These are phyloP conservation scores for Schizosaccharomyces octosporus DNA, from an alignment of 805 yeast species.

Conservation along the genomic window DNA sequence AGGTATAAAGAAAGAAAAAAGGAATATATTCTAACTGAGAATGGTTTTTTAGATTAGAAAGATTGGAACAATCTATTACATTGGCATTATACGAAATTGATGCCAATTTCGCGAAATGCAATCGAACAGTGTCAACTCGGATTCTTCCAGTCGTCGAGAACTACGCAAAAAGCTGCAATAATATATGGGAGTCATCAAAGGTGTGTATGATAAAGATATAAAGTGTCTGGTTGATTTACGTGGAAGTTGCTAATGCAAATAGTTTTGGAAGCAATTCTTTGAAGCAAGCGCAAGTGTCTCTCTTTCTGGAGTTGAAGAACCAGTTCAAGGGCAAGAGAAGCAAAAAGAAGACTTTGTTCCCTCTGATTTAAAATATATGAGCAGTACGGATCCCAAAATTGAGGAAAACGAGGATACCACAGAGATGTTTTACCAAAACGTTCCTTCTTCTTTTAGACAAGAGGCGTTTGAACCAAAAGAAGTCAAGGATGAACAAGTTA, in stretches of 20 bases:
- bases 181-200: constrained; percentile 26
- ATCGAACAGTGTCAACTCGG: constrained; percentile 38
- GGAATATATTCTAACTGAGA: no score
- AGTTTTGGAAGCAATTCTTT: constrained; percentile 56
- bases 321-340: background rate
- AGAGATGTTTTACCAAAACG: background rate
- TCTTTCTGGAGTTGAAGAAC: constrained; percentile 26
- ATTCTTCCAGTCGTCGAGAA: constrained; percentile 42
- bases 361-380: background rate
- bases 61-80: constrained; percentile 58
- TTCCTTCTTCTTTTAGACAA: background rate
- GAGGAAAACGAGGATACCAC: background rate
- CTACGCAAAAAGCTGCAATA: constrained; percentile 32
- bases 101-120: constrained; percentile 41
- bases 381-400: background rate
- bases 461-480: background rate
- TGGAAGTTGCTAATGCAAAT: background rate
- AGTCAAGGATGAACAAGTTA: background rate
- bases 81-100: constrained; percentile 57
- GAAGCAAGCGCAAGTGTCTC: constrained; percentile 52
- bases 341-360: background rate
- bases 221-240: background rate
- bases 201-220: constrained; percentile 2
- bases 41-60: constrained; percentile 17
- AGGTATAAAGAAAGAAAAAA: no score